A percentile compares a stretch with the other conserved stretches of the same genome.
These are phyloP conservation scores for Saturnispora silvae DNA, from an alignment of 805 yeast genomes.

Conservation along the genomic window DNA sequence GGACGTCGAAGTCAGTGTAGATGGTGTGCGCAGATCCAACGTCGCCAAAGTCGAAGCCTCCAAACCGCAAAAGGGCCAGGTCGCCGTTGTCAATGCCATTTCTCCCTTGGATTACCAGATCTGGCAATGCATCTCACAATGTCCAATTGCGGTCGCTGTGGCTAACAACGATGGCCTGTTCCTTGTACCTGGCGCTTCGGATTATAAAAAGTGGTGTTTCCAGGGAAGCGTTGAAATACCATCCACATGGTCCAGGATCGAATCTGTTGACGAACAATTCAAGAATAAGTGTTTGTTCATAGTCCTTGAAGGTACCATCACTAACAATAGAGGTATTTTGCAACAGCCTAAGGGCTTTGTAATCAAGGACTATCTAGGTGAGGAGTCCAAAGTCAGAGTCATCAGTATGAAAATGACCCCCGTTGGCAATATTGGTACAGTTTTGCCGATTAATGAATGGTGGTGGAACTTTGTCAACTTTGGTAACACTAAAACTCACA, in stretches of 20 bases:
- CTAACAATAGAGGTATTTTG: conserved; percentile 71
- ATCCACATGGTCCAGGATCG: background rate
- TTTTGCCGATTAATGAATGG: conserved; percentile 17
- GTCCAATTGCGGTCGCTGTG: conserved; percentile 13
- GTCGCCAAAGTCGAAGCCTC: background rate
- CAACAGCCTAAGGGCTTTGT: conserved; percentile 34
- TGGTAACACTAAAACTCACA: conserved; percentile 10
- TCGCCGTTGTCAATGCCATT: conserved; percentile 45
- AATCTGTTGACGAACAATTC: background rate
- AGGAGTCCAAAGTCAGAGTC: conserved; percentile 27
- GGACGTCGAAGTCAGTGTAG: background rate
- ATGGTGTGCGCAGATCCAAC: background rate
- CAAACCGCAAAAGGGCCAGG: conserved; percentile 27
- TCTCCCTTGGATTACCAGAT: conserved; percentile 38
- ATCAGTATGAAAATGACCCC: conserved; percentile 28
- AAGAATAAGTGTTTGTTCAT: conserved; percentile 32
- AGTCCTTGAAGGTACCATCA: conserved; percentile 74
- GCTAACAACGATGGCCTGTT: conserved; percentile 12
- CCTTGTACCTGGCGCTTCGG: conserved; percentile 1
- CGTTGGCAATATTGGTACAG: conserved; percentile 25
- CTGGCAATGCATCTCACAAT: background rate
- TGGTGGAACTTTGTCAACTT: conserved; percentile 11
- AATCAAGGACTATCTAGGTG: conserved; percentile 7
- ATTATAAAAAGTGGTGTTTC: conserved; percentile 10
- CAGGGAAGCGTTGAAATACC: conserved; percentile 7